phyloP scores from a whole-genome alignment of 106 monocot genomes.

The Allium fistulosum region DNA sequence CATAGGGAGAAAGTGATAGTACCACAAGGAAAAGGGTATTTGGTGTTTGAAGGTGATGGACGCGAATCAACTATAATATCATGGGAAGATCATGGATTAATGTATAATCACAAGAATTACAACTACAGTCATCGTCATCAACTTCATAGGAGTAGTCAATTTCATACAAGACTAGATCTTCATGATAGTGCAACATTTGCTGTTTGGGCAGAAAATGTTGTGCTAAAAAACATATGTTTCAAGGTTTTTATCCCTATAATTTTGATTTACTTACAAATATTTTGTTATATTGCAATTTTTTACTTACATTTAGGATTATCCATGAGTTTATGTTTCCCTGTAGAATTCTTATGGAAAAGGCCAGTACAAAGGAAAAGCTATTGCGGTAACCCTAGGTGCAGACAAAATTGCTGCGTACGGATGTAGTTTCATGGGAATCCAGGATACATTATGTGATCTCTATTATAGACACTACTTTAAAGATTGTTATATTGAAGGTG shows the following conservation, averaged over 20 bases:
- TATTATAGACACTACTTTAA: neutral
- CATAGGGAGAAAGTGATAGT: no score
- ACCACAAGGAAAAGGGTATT: no score
- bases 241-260: neutral
- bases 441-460: neutral
- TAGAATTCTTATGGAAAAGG: neutral
- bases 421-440: neutral
- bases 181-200: neutral
- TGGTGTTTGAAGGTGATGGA: no score
- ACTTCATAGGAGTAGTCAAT: no score
- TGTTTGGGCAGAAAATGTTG: neutral
- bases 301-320: neutral
- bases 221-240: neutral
- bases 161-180: no score
- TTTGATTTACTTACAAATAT: neutral
- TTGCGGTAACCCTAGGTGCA: neutral
- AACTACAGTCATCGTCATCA: no score
- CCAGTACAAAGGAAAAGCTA: neutral
- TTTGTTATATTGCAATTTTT: neutral
- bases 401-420: neutral
- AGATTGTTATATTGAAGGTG: neutral
- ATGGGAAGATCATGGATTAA: no score
- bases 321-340: neutral
- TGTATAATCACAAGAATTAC: no score
- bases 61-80: no score